A percentile compares a stretch with the other conserved stretches of the same genome.
phyloP scores from a whole-genome alignment of 768 basidiomycete species.

The Lentinus tigrinus region DNA sequence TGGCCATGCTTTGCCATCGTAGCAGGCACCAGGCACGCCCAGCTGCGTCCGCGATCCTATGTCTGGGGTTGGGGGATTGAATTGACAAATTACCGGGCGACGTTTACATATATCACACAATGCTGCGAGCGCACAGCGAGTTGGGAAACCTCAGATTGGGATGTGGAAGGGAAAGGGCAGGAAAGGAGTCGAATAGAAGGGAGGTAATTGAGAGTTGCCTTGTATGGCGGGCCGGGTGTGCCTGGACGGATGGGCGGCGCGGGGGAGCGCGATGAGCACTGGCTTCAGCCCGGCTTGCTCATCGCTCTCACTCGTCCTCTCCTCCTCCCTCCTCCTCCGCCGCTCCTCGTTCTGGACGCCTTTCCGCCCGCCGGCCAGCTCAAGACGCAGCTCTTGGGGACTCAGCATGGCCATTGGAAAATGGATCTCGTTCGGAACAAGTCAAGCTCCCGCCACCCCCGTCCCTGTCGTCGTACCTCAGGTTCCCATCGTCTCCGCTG shows the following conservation, averaged over 20 bases:
- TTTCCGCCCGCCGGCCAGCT: neutral
- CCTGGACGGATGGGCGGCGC: slow-evolving; percentile 1
- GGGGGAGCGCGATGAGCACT: neutral
- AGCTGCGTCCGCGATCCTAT: neutral
- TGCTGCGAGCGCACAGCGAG: neutral
- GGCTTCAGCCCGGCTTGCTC: neutral
- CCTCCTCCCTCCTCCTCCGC: neutral
- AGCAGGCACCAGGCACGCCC: slow-evolving; percentile 3
- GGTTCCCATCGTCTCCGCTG: slow-evolving; percentile 38
- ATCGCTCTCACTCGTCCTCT: neutral
- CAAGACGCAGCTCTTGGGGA: slow-evolving; percentile 5
- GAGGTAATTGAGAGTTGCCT: neutral
- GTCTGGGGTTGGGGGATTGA: no score
- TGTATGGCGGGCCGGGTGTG: neutral
- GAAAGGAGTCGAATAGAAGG: neutral
- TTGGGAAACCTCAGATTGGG: neutral
- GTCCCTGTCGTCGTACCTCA: slow-evolving; percentile 19
- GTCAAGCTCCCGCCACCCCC: slow-evolving; percentile 15
- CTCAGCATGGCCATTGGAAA: slow-evolving; percentile 26
- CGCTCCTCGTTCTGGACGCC: slow-evolving; percentile 4
- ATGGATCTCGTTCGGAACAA: slow-evolving; percentile 29
- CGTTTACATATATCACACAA: no score
- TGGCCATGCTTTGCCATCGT: neutral
- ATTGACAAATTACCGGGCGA: no score
- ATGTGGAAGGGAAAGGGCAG: neutral